These are phyloP conservation scores for Aleurites moluccanus DNA, from an alignment of 441 rosid genomes.

Conservation along the genomic window DNA sequence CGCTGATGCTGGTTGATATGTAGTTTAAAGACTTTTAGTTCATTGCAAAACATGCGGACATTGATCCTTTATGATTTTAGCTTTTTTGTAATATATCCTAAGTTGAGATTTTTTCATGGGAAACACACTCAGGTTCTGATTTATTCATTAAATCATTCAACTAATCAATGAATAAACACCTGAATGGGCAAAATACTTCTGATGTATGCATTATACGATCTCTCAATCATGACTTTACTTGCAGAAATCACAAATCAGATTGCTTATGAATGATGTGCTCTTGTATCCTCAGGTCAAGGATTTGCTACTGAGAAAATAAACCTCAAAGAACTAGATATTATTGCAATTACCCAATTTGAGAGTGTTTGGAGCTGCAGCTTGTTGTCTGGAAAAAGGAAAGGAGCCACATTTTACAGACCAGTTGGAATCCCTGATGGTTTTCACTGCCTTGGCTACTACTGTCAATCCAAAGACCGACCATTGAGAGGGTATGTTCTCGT, in stretches of 20 bases:
- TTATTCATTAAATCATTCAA: not conserved
- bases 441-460: slow-evolving; percentile 66
- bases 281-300: slow-evolving; percentile 53
- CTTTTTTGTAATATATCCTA: not conserved
- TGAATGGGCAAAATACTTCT: not conserved
- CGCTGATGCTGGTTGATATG: not conserved
- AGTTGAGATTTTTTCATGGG: not conserved
- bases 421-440: slow-evolving; percentile 59
- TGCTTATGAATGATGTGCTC: not conserved
- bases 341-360: slow-evolving; percentile 50
- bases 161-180: not conserved
- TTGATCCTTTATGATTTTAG: not conserved
- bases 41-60: not conserved
- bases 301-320: slow-evolving; percentile 59
- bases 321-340: slow-evolving; percentile 64
- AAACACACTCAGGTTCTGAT: not conserved
- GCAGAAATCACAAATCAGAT: not conserved
- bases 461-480: slow-evolving; percentile 61
- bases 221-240: not conserved
- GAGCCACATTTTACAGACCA: slow-evolving; percentile 62
- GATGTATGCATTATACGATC: not conserved
- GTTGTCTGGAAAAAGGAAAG: slow-evolving; percentile 35
- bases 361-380: slow-evolving; percentile 52
- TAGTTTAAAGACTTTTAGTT: not conserved
- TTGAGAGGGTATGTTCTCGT: slow-evolving; percentile 71